Conservation (phyloP, 495 filamentous ascomycete genomes). For the Penicillium parvum region DNA sequence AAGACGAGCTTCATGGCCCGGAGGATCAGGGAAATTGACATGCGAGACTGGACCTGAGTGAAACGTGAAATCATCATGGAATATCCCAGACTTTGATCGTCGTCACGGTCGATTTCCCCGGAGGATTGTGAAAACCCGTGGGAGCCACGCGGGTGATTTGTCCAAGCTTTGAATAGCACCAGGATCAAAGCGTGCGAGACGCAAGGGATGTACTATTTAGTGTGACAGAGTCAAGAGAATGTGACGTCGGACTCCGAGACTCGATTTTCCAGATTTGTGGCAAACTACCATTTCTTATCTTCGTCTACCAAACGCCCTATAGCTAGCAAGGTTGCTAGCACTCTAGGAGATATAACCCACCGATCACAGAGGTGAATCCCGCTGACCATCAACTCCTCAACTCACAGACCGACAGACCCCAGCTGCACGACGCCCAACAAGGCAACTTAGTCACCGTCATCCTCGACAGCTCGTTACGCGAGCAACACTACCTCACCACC, state of each 20-base stretch:
- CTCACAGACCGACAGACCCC: background rate
- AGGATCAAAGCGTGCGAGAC: slow-evolving; percentile 2
- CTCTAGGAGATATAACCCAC: no score
- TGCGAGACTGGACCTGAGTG: background rate
- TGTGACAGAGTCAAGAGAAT: slow-evolving; percentile 4
- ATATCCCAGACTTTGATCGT: no score
- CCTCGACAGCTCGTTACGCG: no score
- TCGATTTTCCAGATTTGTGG: background rate
- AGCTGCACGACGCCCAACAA: slow-evolving; percentile 23
- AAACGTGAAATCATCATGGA: no score
- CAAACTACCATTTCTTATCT: background rate
- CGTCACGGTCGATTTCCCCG: background rate
- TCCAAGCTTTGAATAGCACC: background rate
- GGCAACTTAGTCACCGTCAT: slow-evolving; percentile 17
- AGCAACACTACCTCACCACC: no score
- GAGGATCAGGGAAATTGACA: background rate
- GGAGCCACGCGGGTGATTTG: slow-evolving; percentile 13
- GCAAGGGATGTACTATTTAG: slow-evolving; percentile 16
- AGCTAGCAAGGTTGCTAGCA: no score
- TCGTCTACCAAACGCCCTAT: no score
- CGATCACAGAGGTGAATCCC: no score
- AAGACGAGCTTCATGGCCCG: no score
- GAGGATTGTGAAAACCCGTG: slow-evolving; percentile 7
- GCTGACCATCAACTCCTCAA: no score
- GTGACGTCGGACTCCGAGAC: slow-evolving; percentile 5